A percentile compares a stretch with the other conserved stretches of the same genome.
phyloP scores from a whole-genome alignment of 129 eudicot genomes.

The Flaveria trinervia region DNA sequence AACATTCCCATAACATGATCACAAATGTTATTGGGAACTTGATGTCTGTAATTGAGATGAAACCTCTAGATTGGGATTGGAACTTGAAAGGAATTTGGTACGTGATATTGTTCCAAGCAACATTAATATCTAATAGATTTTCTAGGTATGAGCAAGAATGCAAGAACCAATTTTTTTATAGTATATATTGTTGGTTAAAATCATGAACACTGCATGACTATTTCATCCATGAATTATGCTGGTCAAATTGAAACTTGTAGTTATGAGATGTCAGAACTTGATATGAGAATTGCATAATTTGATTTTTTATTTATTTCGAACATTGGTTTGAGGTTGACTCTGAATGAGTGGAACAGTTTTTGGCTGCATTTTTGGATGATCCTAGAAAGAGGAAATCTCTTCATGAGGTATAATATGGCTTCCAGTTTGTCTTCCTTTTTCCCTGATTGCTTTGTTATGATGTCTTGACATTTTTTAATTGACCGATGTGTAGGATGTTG shows the following conservation, averaged over 20 bases:
- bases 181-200: background rate
- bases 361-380: constrained; percentile 58
- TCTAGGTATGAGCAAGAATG: background rate
- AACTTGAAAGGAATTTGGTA: constrained; percentile 1
- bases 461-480: constrained; percentile 25
- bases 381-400: constrained; percentile 50
- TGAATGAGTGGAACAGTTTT: constrained; percentile 44
- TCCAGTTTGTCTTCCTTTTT: constrained; percentile 19
- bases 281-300: constrained; percentile 4
- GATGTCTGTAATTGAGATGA: background rate
- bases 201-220: background rate
- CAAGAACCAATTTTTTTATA: background rate
- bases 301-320: background rate
- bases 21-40: background rate
- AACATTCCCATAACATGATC: background rate
- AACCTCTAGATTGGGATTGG: background rate
- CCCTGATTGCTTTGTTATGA: constrained; percentile 6
- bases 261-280: background rate
- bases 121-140: background rate
- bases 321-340: constrained; percentile 18
- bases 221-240: background rate
- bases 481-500: constrained; percentile 44
- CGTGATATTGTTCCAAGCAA: background rate
- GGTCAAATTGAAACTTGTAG: constrained; percentile 14
- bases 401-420: constrained; percentile 51